phyloP scores from a whole-genome alignment of 768 basidiomycete genomes.

The Panaeolus papilionaceus region DNA sequence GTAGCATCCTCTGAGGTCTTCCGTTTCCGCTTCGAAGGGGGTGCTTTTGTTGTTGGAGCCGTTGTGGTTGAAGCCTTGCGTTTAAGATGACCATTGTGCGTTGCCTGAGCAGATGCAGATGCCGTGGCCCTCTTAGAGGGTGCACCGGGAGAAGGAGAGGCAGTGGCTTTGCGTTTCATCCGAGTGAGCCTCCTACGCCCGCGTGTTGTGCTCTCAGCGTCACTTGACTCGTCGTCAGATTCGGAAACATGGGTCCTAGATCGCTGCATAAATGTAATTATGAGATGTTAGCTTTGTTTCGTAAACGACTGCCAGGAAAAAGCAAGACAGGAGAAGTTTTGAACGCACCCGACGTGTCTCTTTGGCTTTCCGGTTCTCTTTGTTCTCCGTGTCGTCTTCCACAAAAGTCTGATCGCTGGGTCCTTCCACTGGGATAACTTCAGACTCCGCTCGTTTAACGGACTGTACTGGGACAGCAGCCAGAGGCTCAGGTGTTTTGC shows the following conservation, averaged over 20 bases:
- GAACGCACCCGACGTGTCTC: constrained; percentile 47
- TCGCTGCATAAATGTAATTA: background rate
- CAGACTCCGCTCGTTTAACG: constrained; percentile 16
- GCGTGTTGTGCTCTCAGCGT: constrained; percentile 26
- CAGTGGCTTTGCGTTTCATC: constrained; percentile 35
- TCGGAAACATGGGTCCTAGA: constrained; percentile 35
- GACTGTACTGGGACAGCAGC: background rate
- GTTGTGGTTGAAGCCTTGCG: constrained; percentile 56
- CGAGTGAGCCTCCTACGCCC: constrained; percentile 25
- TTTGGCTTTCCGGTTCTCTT: constrained; percentile 35
- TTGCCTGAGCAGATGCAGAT: background rate
- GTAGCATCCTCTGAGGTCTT: constrained; percentile 33
- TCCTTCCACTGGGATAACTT: constrained; percentile 40
- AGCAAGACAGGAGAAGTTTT: constrained; percentile 20
- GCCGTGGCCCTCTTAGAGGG: constrained; percentile 15
- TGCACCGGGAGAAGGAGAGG: constrained; percentile 37
- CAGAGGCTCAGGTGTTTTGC: constrained; percentile 25
- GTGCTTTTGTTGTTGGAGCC: constrained; percentile 24
- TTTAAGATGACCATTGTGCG: constrained; percentile 43
- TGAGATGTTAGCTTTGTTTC: background rate
- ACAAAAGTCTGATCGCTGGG: constrained; percentile 58
- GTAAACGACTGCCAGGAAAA: constrained; percentile 5
- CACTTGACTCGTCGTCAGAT: constrained; percentile 47
- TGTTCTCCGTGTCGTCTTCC: constrained; percentile 77
- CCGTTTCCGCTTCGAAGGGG: constrained; percentile 31